Evolutionary conservation across 805 yeast genomes (phyloP).

Genomic region (Candida loeiensis): DNA sequence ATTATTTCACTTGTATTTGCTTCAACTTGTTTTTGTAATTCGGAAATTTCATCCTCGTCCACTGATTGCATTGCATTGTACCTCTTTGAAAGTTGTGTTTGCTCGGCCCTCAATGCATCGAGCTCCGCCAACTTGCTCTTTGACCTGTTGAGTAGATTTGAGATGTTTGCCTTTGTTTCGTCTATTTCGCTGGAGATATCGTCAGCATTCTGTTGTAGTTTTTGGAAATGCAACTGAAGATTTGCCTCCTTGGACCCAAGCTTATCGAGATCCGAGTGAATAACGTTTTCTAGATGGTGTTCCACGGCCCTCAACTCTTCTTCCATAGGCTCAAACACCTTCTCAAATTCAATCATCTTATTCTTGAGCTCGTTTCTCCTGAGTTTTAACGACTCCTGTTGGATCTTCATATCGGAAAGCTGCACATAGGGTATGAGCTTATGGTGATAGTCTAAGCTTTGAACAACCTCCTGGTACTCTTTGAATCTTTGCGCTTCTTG

Average conservation of each 20-base stretch:
- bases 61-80: constrained; percentile 23
- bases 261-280: background rate
- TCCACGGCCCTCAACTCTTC: constrained; percentile 6
- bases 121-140: constrained; percentile 12
- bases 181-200: constrained; percentile 17
- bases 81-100: constrained; percentile 17
- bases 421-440: constrained; percentile 41
- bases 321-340: constrained; percentile 23
- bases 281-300: background rate
- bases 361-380: constrained; percentile 35
- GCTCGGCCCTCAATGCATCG: constrained; percentile 10
- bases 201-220: constrained; percentile 8
- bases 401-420: constrained; percentile 34
- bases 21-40: constrained; percentile 21
- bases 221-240: constrained; percentile 15
- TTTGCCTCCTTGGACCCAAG: constrained; percentile 8
- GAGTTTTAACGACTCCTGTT: constrained; percentile 28
- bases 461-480: constrained; percentile 44
- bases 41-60: constrained; percentile 24
- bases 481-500: constrained; percentile 46
- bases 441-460: constrained; percentile 35
- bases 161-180: constrained; percentile 15
- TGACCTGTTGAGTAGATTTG: constrained; percentile 10
- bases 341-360: constrained; percentile 24
- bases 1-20: constrained; percentile 17